Base-by-base conservation (phyloP, 805 yeast species). In the Nakazawaea peltata region DNA sequence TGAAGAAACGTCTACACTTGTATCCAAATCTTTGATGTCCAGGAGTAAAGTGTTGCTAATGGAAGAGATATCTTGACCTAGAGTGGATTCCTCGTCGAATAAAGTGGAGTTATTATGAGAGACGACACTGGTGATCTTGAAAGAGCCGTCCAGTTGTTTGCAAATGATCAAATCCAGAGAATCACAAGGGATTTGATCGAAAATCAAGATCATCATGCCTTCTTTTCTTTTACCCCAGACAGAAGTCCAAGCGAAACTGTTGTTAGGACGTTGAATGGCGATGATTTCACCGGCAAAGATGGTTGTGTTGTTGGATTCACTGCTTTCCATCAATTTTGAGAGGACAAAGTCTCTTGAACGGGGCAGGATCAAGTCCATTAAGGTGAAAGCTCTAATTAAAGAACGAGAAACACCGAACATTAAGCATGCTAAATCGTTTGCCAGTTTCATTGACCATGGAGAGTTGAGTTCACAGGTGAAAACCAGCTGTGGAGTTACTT, bases 371-470 rank as follows among this genome's bases (percentile, higher is more conserved):
- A 86, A 66, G 54, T 83, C 94, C 61, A 85, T 64, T 24, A 88
- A 63, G 0, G 85, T 74, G 33, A 80, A 55, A 13, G 78, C 66
- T 25, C 70, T 68, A 24, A 86, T 62, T 19, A 77, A 77, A 25
- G 63, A 66, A 48, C 77, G 74, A 30, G 85, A 75, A 3, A 83
- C 74, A 13, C 96, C 96, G 57, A 88, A 83, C 62, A 84, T 76
- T 40, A 86, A 64, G 50, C 94, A 83, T 0, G 95, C 94, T 44
- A 87, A 63, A 56, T 88, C 97, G 52, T 90, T 88, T 12, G 94
- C 86, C 5, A 94, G 88, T 48, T 74, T 74, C 33, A 88, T 69
- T 19, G 65, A 59, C 88, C 92, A 88, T 1, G 97, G 97, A 32
- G 71, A 68, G 11, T 70, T 74, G 17, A 71, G 61, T 2, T 75